Base-by-base conservation (phyloP, 2,329 filamentous ascomycete genomes). In the Ophiocordyceps sinensis region DNA sequence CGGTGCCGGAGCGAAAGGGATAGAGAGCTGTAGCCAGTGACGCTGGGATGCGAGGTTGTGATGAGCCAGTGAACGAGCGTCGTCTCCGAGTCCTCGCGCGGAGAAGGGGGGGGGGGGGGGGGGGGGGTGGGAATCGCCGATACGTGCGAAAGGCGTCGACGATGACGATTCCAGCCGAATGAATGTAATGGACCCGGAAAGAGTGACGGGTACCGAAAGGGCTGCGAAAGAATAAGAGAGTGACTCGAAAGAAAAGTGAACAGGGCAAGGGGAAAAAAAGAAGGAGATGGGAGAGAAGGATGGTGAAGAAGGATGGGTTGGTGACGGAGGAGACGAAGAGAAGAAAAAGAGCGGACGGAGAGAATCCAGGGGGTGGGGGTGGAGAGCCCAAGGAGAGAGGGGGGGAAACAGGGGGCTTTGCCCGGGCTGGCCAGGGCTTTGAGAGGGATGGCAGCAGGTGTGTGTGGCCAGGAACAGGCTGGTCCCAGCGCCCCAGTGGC, bases 371-470 rank as follows among this genome's bases (percentile, higher is more conserved):
- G 30, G 30, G 1, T 58, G 59, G 1, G 64, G 57, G 2, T 82
- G 57, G 47, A 76, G 66, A 17, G 62, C 46, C 40, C 73, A 49
- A 50, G 81, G 80, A 49, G 83, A 78, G 3, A 65, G 4, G 78
- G 57, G 4, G 73, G 36, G 19, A 5, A 12, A 1, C 19, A 19
- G 19, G 36, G 23, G 17, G 17, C n/a, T 19, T 37, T 17, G 36
- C 30, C 30, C 30, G 30, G 30, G 30, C 30, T 14, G 19, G 21
- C n/a, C 11, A 37, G n/a, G n/a, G n/a, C n/a, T n/a, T n/a, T n/a
- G n/a, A n/a, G n/a, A n/a, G n/a, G n/a, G n/a, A n/a, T n/a, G 14
- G 14, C 34, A 36, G 34, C 34, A 36, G 7, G 34, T 36, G 30
- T 32, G n/a, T 32, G 30, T 13, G n/a, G 30, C 6, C 10, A 36